phyloP scores from a whole-genome alignment of 148 eudicot genomes.

The Chenopodium quinoa region DNA sequence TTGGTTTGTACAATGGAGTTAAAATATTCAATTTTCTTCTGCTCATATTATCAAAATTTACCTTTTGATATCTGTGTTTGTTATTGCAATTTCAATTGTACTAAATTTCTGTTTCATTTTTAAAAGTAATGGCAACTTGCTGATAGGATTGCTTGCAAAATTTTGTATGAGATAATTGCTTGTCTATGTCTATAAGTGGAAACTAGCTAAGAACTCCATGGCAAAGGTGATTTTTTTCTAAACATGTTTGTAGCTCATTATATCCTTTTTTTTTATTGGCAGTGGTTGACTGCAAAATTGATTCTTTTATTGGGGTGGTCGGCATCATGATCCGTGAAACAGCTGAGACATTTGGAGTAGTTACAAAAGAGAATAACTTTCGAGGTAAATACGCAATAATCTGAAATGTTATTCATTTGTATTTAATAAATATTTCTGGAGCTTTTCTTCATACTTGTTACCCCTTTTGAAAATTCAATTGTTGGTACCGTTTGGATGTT shows the following conservation, averaged over 20 bases:
- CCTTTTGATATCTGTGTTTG: neutral
- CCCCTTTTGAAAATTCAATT: neutral
- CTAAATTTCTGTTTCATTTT: neutral
- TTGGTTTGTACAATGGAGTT: neutral
- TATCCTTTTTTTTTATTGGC: constrained; percentile 10
- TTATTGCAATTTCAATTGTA: neutral
- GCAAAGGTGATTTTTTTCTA: neutral
- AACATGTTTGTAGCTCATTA: constrained; percentile 1
- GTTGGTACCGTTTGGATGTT: neutral
- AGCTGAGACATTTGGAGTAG: constrained; percentile 72
- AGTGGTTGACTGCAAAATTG: constrained; percentile 62
- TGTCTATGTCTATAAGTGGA: neutral
- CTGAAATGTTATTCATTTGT: neutral
- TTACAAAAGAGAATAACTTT: constrained; percentile 61
- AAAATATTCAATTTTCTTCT: neutral
- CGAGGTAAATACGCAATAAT: constrained; percentile 38
- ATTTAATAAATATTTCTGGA: neutral
- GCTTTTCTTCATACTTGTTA: neutral
- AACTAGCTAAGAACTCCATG: neutral
- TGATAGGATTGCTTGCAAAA: neutral
- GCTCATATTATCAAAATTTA: neutral
- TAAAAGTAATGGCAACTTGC: neutral
- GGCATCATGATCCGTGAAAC: constrained; percentile 90
- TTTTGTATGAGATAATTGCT: neutral
- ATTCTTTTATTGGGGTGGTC: constrained; percentile 43